Evolutionary conservation across 2,329 filamentous ascomycete species (phyloP).

Genomic region (Fusarium incarnatum): DNA sequence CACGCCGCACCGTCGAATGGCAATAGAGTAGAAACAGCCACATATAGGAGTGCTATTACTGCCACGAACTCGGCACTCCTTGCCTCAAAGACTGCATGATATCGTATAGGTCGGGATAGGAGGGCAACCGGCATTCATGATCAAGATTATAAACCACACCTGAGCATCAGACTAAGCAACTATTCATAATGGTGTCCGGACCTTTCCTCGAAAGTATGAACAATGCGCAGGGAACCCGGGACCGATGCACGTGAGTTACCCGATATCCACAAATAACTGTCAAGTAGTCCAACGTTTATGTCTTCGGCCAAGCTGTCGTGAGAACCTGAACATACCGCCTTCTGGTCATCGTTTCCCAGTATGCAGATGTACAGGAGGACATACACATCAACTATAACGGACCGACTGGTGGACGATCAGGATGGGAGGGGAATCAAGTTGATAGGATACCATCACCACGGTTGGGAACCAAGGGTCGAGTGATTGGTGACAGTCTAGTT

Average conservation of each 20-base stretch:
- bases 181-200: background rate
- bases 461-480: constrained; percentile 38
- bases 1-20: background rate
- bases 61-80: background rate
- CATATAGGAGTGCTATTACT: background rate
- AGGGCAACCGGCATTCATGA: background rate
- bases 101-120: background rate
- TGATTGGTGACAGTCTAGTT: constrained; percentile 42
- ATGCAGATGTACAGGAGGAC: constrained; percentile 11
- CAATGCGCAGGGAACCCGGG: background rate
- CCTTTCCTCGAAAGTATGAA: background rate
- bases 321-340: constrained; percentile 1
- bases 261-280: constrained; percentile 3
- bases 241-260: constrained; percentile 4
- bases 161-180: background rate
- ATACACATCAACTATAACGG: constrained; percentile 41
- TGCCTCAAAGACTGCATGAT: background rate
- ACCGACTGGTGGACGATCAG: constrained; percentile 44
- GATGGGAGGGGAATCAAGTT: constrained; percentile 36
- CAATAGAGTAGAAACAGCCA: background rate
- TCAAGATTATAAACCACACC: background rate
- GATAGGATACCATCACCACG: constrained; percentile 48
- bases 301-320: constrained; percentile 2
- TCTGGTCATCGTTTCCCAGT: background rate
- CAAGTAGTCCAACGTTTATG: background rate